phyloP scores from a whole-genome alignment of 805 yeast genomes.

The Yarrowia divulgata region DNA sequence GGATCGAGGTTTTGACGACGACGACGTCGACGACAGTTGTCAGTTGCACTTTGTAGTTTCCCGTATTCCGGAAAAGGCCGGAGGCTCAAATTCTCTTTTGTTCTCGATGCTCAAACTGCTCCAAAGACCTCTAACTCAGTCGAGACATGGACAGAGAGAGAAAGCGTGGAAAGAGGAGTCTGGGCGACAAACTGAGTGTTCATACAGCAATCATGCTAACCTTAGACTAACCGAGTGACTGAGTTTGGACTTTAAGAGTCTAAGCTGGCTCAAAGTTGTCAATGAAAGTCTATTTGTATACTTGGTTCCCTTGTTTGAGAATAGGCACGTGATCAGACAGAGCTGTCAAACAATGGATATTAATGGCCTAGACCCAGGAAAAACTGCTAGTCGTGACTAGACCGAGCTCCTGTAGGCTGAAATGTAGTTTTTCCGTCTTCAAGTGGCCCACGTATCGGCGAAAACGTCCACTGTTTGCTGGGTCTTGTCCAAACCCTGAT shows the following conservation, averaged over 20 bases:
- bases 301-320: not conserved
- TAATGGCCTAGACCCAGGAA: not conserved
- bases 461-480: not conserved
- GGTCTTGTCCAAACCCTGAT: not conserved
- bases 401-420: not conserved
- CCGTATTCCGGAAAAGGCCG: conserved; percentile 17
- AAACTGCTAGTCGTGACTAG: not conserved
- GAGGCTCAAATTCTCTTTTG: not conserved
- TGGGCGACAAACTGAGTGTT: no score
- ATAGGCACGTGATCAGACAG: conserved; percentile 1
- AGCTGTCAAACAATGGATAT: not conserved
- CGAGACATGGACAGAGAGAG: no score
- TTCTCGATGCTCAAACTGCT: not conserved
- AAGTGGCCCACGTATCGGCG: no score
- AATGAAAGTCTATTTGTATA: conserved; percentile 5
- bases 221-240: conserved; percentile 5
- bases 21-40: no score
- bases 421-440: not conserved
- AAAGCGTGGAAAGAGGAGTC: not conserved
- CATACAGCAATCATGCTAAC: conserved; percentile 3
- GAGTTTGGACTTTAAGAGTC: not conserved
- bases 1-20: no score
- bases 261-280: not conserved
- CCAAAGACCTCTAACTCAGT: not conserved
- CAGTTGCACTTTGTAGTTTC: not conserved